These are phyloP conservation scores for Magnusiomyces suaveolens DNA, from an alignment of 1,139 yeast species.

Conservation along the genomic window DNA sequence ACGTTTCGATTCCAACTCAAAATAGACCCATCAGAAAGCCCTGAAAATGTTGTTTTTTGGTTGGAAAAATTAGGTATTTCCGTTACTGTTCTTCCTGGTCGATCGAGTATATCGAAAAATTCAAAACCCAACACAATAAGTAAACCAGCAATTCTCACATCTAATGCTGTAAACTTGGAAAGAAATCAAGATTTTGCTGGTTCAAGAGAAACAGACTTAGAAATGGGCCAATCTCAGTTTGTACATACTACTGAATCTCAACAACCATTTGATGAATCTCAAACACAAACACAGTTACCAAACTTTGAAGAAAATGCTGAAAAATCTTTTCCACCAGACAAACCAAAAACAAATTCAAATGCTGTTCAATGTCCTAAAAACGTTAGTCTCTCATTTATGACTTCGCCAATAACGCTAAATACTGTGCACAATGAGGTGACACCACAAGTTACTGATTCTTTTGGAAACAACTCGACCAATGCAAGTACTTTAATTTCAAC, in stretches of 20 bases:
- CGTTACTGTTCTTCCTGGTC: neutral
- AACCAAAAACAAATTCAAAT: neutral
- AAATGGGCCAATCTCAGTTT: neutral
- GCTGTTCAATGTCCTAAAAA: neutral
- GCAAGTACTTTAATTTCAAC: too few relatives aligned
- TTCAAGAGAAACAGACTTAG: neutral
- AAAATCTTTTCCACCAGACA: neutral
- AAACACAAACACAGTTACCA: neutral
- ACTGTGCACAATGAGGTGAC: neutral
- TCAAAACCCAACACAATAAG: neutral
- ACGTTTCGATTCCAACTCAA: slow-evolving; percentile 2
- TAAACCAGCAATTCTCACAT: neutral
- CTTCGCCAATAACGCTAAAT: neutral
- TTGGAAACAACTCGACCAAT: too few relatives aligned
- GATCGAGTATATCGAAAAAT: neutral
- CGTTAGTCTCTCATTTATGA: too few relatives aligned
- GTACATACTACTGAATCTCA: neutral
- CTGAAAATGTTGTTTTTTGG: neutral
- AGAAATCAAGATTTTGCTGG: neutral
- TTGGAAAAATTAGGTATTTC: neutral
- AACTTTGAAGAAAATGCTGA: neutral
- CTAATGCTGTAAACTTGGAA: neutral
- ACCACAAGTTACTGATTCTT: neutral
- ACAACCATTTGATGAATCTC: neutral
- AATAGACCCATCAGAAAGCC: neutral